These are phyloP conservation scores for Linnemannia elongata DNA, from an alignment of 192 early-diverging fungal genomes.

Conservation along the genomic window DNA sequence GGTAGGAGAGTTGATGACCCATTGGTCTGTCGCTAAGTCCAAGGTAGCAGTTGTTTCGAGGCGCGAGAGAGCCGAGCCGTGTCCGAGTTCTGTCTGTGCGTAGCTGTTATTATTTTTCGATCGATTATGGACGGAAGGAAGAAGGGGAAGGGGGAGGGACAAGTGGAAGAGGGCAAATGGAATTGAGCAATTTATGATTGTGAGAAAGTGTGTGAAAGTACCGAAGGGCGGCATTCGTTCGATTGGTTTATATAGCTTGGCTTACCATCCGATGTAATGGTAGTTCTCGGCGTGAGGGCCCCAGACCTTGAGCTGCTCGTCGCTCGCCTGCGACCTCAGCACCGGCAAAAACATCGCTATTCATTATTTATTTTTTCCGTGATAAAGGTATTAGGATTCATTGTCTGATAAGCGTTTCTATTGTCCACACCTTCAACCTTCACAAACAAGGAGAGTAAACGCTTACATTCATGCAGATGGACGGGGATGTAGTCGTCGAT, in stretches of 20 bases:
- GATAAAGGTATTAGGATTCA: not conserved
- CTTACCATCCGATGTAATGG: conserved; percentile 66
- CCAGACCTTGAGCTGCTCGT: conserved; percentile 67
- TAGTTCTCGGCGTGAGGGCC: conserved; percentile 61
- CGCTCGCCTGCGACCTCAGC: conserved; percentile 60
- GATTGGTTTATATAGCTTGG: not conserved
- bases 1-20: conserved; percentile 84
- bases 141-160: conserved; percentile 71
- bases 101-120: conserved; percentile 72
- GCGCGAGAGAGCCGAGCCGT: conserved; percentile 88
- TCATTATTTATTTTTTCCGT: not conserved
- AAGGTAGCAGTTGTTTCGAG: conserved; percentile 90
- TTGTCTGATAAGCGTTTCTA: not conserved
- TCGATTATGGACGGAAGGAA: conserved; percentile 76
- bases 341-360: conserved; percentile 68
- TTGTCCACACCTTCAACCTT: not conserved
- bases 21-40: conserved; percentile 84
- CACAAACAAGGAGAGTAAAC: not conserved
- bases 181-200: not conserved
- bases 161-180: conserved; percentile 46
- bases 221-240: not conserved
- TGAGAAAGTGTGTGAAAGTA: not conserved
- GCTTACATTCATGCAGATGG: conserved; percentile 51
- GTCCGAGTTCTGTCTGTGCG: conserved; percentile 71
- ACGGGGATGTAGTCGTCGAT: conserved; percentile 68